phyloP scores from a whole-genome alignment of 805 yeast species.

The Cyberlindnera bimundalis region DNA sequence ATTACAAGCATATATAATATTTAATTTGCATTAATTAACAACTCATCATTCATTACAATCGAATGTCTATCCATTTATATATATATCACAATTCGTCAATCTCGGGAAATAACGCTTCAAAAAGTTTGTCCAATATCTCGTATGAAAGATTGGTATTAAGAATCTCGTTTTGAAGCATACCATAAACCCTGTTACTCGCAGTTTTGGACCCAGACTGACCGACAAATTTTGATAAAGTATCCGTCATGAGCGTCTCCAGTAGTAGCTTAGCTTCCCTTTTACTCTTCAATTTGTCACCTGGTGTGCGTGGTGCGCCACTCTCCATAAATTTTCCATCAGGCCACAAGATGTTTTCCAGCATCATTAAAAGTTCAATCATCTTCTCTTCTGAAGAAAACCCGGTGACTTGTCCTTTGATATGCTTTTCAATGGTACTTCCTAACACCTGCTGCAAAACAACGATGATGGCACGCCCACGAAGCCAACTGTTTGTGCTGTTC shows the following conservation, averaged over 20 bases:
- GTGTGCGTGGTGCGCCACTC: slow-evolving; percentile 43
- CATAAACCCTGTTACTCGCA: slow-evolving; percentile 60
- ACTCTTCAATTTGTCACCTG: slow-evolving; percentile 48
- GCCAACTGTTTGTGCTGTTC: slow-evolving; percentile 65
- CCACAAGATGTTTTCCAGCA: slow-evolving; percentile 38
- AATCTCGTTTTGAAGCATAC: slow-evolving; percentile 68
- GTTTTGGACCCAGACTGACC: slow-evolving; percentile 61
- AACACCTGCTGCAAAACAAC: slow-evolving; percentile 79
- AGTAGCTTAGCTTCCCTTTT: slow-evolving; percentile 56
- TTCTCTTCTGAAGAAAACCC: slow-evolving; percentile 41
- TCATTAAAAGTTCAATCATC: slow-evolving; percentile 38
- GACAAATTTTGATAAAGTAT: slow-evolving; percentile 67
- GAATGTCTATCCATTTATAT: too few species aligned
- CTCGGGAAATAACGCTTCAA: slow-evolving; percentile 38
- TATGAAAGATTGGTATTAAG: slow-evolving; percentile 63
- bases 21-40: background rate
- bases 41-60: background rate
- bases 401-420: slow-evolving; percentile 37
- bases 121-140: slow-evolving; percentile 53
- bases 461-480: slow-evolving; percentile 79
- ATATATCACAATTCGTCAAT: slow-evolving; percentile 3
- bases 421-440: slow-evolving; percentile 82
- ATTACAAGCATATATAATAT: background rate
- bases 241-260: slow-evolving; percentile 55
- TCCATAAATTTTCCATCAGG: slow-evolving; percentile 52